phyloP scores from a whole-genome alignment of 768 basidiomycete genomes.

The Boletus subcaerulescens region DNA sequence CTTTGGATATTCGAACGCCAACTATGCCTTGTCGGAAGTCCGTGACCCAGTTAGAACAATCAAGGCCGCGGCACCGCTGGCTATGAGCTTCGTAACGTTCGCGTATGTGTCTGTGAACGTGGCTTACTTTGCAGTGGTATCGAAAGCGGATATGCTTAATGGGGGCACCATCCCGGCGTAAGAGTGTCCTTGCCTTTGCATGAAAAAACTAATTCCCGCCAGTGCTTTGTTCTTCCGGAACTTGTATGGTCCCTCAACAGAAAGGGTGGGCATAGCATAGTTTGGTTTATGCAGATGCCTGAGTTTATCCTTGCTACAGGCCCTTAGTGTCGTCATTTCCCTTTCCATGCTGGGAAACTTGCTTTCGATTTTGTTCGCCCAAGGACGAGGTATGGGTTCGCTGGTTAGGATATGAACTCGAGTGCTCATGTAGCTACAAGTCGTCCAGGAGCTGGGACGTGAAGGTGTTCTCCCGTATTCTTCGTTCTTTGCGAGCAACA shows the following conservation, averaged over 20 bases:
- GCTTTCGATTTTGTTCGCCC: slow-evolving; percentile 59
- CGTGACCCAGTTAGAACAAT: slow-evolving; percentile 68
- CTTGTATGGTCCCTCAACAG: slow-evolving; percentile 60
- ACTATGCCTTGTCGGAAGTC: slow-evolving; percentile 71
- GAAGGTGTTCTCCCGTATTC: slow-evolving; percentile 69
- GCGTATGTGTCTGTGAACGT: slow-evolving; percentile 67
- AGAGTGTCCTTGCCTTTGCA: slow-evolving; percentile 19
- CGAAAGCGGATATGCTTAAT: slow-evolving; percentile 61
- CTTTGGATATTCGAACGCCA: slow-evolving; percentile 70
- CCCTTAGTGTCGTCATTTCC: slow-evolving; percentile 59
- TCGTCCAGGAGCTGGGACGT: slow-evolving; percentile 70
- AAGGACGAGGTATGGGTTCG: slow-evolving; percentile 54
- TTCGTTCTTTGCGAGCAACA: slow-evolving; percentile 64
- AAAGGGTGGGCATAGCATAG: slow-evolving; percentile 42
- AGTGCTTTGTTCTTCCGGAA: slow-evolving; percentile 75
- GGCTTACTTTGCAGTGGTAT: slow-evolving; percentile 73
- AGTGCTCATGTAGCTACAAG: slow-evolving; percentile 32
- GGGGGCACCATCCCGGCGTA: slow-evolving; percentile 69
- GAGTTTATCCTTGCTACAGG: slow-evolving; percentile 33
- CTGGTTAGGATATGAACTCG: not conserved
- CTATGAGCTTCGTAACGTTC: slow-evolving; percentile 53
- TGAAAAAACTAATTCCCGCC: not conserved
- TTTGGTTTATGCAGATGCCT: not conserved
- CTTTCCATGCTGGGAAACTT: slow-evolving; percentile 65
- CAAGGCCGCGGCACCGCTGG: slow-evolving; percentile 66